Evolutionary conservation across 2,329 filamentous ascomycete species (phyloP).

Genomic region (Sphaceloma murrayae): DNA sequence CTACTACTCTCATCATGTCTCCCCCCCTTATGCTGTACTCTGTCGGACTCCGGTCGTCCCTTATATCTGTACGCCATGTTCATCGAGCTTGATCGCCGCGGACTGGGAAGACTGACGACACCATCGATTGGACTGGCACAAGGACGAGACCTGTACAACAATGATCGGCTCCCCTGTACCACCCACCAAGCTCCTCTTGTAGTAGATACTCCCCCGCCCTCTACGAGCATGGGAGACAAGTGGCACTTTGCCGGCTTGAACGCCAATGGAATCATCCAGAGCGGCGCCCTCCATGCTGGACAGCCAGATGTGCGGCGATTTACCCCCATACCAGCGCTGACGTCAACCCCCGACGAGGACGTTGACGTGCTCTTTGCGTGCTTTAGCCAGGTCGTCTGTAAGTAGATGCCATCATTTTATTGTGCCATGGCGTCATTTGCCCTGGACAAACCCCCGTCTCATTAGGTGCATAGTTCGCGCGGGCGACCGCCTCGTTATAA

Average conservation of each 20-base stretch:
- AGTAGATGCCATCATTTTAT: constrained; percentile 1
- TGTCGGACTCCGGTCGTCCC: constrained; percentile 1
- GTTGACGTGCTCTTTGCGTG: constrained; percentile 24
- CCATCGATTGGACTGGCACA: too few species aligned
- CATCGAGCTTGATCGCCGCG: constrained; percentile 1
- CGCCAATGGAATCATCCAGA: constrained; percentile 8
- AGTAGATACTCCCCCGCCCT: neutral
- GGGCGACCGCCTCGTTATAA: constrained; percentile 7
- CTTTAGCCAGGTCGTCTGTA: constrained; percentile 27
- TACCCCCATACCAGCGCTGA: constrained; percentile 4
- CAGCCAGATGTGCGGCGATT: constrained; percentile 9
- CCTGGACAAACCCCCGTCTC: constrained; percentile 18
- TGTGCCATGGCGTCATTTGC: constrained; percentile 15
- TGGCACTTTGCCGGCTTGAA: constrained; percentile 15
- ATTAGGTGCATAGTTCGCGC: constrained; percentile 8
- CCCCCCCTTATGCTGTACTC: neutral
- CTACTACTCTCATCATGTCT: constrained; percentile 1
- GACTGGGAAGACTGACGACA: constrained; percentile 1
- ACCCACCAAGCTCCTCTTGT: constrained; percentile 7
- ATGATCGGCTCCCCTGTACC: neutral
- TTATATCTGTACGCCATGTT: constrained; percentile 4
- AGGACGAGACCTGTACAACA: constrained; percentile 7
- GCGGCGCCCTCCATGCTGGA: neutral
- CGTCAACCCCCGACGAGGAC: neutral
- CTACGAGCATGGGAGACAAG: constrained; percentile 2